Percentiles rank a stretch among this genome's conserved stretches.
phyloP scores from a whole-genome alignment of 768 basidiomycete species.

The Leccinum sublutescens region DNA sequence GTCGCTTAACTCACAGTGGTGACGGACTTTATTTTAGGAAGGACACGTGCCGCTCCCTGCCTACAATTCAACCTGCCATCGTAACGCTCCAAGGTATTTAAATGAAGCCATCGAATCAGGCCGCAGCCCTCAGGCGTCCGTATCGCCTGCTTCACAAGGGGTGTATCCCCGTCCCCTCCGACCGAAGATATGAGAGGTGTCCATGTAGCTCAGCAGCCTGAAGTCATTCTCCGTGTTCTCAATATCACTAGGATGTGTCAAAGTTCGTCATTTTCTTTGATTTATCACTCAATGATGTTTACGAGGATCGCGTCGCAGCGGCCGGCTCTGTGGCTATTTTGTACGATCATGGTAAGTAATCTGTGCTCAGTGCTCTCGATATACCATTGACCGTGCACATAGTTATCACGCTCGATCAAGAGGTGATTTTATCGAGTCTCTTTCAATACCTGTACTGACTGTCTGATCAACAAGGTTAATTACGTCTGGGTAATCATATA shows the following conservation, averaged over 20 bases:
- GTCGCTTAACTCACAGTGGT: too few species aligned
- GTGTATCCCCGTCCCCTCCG: too few species aligned
- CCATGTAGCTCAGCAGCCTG: background rate
- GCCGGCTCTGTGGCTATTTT: background rate
- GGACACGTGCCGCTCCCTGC: too few species aligned
- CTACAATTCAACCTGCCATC: too few species aligned
- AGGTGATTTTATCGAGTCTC: background rate
- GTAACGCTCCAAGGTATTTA: too few species aligned
- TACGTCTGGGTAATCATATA: background rate
- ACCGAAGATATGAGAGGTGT: background rate
- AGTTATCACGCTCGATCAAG: slow-evolving; percentile 10
- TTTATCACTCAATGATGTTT: background rate
- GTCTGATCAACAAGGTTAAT: background rate
- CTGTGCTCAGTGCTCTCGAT: background rate
- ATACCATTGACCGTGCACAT: background rate
- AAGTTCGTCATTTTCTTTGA: background rate
- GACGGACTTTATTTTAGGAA: too few species aligned
- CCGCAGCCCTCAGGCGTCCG: too few species aligned
- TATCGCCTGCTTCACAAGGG: too few species aligned
- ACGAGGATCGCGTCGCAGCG: background rate
- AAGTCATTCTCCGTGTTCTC: background rate
- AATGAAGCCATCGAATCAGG: too few species aligned
- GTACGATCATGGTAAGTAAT: slow-evolving; percentile 1
- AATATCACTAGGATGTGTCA: background rate
- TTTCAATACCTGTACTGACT: background rate